Conservation (phyloP, 176 grass and related monocot genomes). For the Triticum timopheevii region DNA sequence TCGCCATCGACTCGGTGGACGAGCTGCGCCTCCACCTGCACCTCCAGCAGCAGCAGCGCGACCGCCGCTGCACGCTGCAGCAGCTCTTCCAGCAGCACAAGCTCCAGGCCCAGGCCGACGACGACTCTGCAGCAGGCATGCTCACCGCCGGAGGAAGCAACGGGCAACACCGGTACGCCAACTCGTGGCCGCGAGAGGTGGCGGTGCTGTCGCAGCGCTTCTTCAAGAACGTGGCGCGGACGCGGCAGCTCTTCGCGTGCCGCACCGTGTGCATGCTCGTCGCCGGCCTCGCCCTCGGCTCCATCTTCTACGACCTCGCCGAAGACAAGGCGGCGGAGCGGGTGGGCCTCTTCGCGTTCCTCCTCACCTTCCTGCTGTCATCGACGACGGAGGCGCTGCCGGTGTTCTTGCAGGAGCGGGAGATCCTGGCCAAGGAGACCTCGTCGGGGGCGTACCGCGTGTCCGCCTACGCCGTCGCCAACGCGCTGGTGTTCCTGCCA, state of each 20-base stretch:
- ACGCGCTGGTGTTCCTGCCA: conserved; percentile 65
- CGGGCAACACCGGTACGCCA: conserved; percentile 26
- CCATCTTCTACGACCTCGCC: conserved; percentile 68
- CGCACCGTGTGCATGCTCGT: conserved; percentile 59
- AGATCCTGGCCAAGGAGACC: conserved; percentile 77
- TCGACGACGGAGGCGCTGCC: conserved; percentile 60
- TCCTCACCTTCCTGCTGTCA: conserved; percentile 65
- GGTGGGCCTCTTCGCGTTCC: conserved; percentile 63
- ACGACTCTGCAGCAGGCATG: background rate
- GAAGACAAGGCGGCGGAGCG: conserved; percentile 65
- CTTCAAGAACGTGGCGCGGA: conserved; percentile 74
- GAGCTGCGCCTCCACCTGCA: conserved; percentile 34
- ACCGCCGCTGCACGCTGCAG: conserved; percentile 67
- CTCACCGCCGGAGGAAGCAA: background rate
- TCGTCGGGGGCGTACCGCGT: conserved; percentile 63
- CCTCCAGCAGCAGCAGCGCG: background rate
- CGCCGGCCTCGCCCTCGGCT: conserved; percentile 58
- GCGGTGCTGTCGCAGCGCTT: conserved; percentile 57
- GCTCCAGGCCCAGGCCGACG: background rate
- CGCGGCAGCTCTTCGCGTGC: conserved; percentile 65
- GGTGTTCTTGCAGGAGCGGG: conserved; percentile 71
- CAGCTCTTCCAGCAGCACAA: conserved; percentile 75
- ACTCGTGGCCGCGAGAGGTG: conserved; percentile 55
- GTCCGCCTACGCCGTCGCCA: conserved; percentile 65
- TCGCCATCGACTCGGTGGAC: conserved; percentile 67